Evolutionary conservation across 768 basidiomycete species (phyloP).

Genomic region (Psilocybe subaeruginosa): DNA sequence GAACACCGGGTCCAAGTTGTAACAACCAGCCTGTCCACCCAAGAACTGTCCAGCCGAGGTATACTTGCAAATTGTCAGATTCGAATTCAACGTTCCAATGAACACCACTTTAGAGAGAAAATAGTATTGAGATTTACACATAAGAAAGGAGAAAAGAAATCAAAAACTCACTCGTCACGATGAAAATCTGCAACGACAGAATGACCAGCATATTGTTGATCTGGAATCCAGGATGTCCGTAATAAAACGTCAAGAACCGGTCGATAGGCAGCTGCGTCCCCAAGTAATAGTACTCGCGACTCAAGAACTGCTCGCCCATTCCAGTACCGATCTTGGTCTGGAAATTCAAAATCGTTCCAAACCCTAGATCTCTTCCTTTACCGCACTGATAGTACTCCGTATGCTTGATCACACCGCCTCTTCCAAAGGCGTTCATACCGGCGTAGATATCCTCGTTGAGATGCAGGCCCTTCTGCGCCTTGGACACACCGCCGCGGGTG

Average conservation of each 20-base stretch:
- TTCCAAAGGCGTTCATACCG: constrained; percentile 97
- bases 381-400: constrained; percentile 99
- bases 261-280: constrained; percentile 98
- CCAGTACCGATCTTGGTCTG: constrained; percentile 99
- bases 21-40: constrained; percentile 85
- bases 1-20: constrained; percentile 92
- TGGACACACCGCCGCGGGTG: constrained; percentile 97
- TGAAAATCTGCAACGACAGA: constrained; percentile 93
- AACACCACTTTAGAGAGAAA: constrained; percentile 74
- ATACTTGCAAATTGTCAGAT: constrained; percentile 81
- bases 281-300: constrained; percentile 97
- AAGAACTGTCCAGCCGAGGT: constrained; percentile 70
- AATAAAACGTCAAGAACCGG: constrained; percentile 99
- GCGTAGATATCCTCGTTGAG: constrained; percentile 99
- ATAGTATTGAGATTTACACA: constrained; percentile 14
- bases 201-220: constrained; percentile 99
- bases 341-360: constrained; percentile 99
- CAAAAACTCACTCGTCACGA: constrained; percentile 75
- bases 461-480: constrained; percentile 99
- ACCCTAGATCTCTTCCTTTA: constrained; percentile 97
- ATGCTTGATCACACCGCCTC: constrained; percentile 97
- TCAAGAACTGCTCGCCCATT: constrained; percentile 99
- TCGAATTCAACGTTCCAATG: constrained; percentile 88
- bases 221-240: constrained; percentile 99
- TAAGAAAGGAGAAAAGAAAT: neutral